These are phyloP conservation scores for Lactarius trivialis DNA, from an alignment of 768 basidiomycete genomes.

Conservation along the genomic window DNA sequence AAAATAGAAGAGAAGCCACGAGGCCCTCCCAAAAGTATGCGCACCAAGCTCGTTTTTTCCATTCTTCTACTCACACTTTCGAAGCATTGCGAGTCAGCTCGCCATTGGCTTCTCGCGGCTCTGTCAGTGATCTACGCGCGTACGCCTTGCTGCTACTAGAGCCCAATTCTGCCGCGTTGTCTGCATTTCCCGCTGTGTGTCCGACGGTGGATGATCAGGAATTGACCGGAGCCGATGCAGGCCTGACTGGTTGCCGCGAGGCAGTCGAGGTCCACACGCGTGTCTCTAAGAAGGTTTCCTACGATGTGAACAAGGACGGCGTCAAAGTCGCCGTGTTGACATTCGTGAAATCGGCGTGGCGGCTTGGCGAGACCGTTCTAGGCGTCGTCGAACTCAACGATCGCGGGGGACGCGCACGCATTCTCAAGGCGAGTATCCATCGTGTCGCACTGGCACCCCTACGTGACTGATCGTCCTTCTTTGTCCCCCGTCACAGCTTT, in stretches of 20 bases:
- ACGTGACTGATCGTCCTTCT: not conserved
- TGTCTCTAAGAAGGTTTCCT: slow-evolving; percentile 88
- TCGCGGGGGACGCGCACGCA: slow-evolving; percentile 58
- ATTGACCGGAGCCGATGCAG: slow-evolving; percentile 31
- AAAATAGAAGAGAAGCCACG: slow-evolving; percentile 16
- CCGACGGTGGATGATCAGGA: slow-evolving; percentile 22
- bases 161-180: slow-evolving; percentile 9
- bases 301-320: slow-evolving; percentile 93
- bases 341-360: slow-evolving; percentile 84
- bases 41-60: not conserved
- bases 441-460: not conserved
- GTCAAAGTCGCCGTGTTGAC: slow-evolving; percentile 85
- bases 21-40: slow-evolving; percentile 11
- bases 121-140: slow-evolving; percentile 15
- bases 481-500: slow-evolving; percentile 47
- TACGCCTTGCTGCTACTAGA: slow-evolving; percentile 19
- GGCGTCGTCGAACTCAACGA: slow-evolving; percentile 88
- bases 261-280: slow-evolving; percentile 89
- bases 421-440: slow-evolving; percentile 57
- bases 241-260: slow-evolving; percentile 69
- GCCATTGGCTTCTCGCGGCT: slow-evolving; percentile 4
- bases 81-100: slow-evolving; percentile 1
- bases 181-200: slow-evolving; percentile 4
- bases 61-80: not conserved
- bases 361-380: slow-evolving; percentile 86